Percentiles rank a stretch among this genome's conserved stretches.
Evolutionary conservation across 768 basidiomycete genomes (phyloP).

Genomic region (Auriscalpium vulgare): DNA sequence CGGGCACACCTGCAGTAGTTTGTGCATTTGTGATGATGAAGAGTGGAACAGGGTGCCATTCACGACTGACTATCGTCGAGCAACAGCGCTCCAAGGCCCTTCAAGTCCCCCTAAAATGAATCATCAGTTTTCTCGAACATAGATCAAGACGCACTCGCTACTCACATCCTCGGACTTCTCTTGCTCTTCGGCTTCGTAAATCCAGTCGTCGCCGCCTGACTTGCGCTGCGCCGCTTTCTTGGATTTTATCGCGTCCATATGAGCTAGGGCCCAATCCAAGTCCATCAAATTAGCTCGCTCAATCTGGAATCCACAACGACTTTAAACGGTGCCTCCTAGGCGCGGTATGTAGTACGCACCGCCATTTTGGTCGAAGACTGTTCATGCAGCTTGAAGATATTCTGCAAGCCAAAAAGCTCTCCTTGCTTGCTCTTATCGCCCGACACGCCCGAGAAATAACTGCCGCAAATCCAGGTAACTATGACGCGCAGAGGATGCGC

Average conservation of each 20-base stretch:
- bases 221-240: conserved; percentile 24
- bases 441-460: conserved; percentile 79
- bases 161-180: conserved; percentile 27
- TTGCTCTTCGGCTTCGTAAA: conserved; percentile 38
- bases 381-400: conserved; percentile 78
- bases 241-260: conserved; percentile 39
- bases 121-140: background rate
- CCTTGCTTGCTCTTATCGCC: conserved; percentile 68
- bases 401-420: conserved; percentile 79
- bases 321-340: background rate
- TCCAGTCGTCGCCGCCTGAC: conserved; percentile 26
- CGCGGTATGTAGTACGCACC: conserved; percentile 32
- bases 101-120: conserved; percentile 32
- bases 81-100: conserved; percentile 54
- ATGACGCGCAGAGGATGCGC: background rate
- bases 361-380: conserved; percentile 65
- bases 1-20: conserved; percentile 22
- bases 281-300: conserved; percentile 68
- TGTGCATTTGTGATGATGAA: conserved; percentile 22
- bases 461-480: conserved; percentile 17
- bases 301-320: conserved; percentile 40
- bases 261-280: conserved; percentile 73
- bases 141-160: background rate
- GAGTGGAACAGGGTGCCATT: background rate
- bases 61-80: conserved; percentile 14